phyloP scores from a whole-genome alignment of 176 grass and related monocot species.

The Paspalum notatum region DNA sequence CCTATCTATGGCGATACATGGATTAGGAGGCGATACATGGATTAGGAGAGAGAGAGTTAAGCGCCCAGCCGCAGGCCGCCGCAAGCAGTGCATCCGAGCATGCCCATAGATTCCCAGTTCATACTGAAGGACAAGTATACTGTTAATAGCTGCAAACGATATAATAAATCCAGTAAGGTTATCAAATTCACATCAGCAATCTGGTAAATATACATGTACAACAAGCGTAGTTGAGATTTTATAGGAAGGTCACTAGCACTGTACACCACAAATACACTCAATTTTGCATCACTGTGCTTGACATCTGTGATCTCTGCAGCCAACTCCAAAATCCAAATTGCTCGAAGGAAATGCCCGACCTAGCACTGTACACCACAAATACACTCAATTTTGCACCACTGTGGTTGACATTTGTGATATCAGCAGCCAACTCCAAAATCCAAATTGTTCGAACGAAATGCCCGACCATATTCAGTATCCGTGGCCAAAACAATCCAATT shows the following conservation, averaged over 20 bases:
- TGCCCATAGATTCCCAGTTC: background rate
- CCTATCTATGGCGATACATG: background rate
- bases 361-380: background rate
- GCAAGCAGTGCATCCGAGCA: background rate
- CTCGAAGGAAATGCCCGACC: background rate
- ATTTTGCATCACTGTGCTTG: background rate
- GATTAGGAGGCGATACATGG: background rate
- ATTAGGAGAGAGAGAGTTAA: background rate
- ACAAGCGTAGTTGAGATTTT: background rate
- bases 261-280: background rate
- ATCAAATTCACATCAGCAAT: background rate
- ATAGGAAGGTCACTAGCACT: background rate
- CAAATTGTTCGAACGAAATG: conserved; percentile 1
- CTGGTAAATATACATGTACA: background rate
- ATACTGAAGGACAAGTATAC: background rate
- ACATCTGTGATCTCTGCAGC: background rate
- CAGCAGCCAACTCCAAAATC: background rate
- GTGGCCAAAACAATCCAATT: background rate
- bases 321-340: background rate
- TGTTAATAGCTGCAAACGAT: background rate
- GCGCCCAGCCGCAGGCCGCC: background rate
- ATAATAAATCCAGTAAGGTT: background rate
- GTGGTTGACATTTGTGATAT: background rate
- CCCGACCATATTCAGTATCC: background rate
- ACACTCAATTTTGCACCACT: background rate